These are phyloP conservation scores for Collariella sp. DNA, from an alignment of 495 filamentous ascomycete species.

Conservation along the genomic window DNA sequence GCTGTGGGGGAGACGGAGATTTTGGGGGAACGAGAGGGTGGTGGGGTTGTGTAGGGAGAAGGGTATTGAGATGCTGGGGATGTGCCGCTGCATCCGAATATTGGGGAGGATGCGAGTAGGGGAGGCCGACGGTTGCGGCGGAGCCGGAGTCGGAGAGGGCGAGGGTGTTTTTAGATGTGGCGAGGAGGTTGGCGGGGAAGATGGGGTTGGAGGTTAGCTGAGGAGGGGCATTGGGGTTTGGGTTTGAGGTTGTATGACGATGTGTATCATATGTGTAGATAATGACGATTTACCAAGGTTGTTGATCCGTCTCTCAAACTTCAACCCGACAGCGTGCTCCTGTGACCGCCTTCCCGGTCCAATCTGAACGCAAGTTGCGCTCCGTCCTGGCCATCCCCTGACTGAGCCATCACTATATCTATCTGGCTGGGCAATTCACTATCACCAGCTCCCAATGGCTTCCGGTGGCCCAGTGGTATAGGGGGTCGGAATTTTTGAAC, in stretches of 20 bases:
- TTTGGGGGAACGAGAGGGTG: conserved; percentile 55
- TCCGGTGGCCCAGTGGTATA: too few relatives aligned
- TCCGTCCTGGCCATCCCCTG: too few relatives aligned
- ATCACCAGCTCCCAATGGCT: too few relatives aligned
- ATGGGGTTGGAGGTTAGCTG: conserved; percentile 25
- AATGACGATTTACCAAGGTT: too few relatives aligned
- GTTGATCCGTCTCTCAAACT: too few relatives aligned
- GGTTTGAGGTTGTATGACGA: neutral
- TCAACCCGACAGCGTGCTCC: too few relatives aligned
- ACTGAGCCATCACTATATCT: too few relatives aligned
- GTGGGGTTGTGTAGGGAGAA: conserved; percentile 43
- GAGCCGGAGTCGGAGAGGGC: conserved; percentile 67
- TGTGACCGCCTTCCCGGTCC: too few relatives aligned
- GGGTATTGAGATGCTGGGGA: conserved; percentile 70
- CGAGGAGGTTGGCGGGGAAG: conserved; percentile 51
- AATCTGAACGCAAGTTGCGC: too few relatives aligned
- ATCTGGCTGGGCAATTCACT: too few relatives aligned
- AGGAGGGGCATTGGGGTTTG: neutral
- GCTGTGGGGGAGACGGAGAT: conserved; percentile 70
- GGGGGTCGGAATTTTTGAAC: too few relatives aligned
- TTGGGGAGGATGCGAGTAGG: conserved; percentile 81
- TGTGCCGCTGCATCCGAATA: conserved; percentile 76
- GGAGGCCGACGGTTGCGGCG: conserved; percentile 83
- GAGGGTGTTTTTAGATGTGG: conserved; percentile 62
- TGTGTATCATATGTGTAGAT: neutral